phyloP scores from a whole-genome alignment of 2,329 filamentous ascomycete genomes.

The Grosmannia clavigera region DNA sequence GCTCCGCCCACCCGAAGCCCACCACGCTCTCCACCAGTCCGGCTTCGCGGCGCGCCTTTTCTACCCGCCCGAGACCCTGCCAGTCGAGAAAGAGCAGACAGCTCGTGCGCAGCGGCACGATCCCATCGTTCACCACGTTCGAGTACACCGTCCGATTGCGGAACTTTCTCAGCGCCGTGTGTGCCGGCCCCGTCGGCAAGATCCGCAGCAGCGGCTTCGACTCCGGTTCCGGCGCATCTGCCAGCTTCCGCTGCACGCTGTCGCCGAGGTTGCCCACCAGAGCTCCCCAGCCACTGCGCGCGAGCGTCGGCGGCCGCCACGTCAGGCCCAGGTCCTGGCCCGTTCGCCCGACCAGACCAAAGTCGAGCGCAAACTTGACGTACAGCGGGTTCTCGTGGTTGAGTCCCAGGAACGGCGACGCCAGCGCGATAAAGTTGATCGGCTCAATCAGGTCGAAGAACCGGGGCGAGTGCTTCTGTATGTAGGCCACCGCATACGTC shows the following conservation, averaged over 20 bases:
- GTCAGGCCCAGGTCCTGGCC: constrained; percentile 91
- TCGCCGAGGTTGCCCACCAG: constrained; percentile 71
- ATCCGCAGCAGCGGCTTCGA: constrained; percentile 84
- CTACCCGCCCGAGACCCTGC: constrained; percentile 84
- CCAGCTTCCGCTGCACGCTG: constrained; percentile 45
- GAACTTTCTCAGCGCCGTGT: constrained; percentile 76
- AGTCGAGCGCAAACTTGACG: constrained; percentile 91
- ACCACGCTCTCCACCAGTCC: constrained; percentile 87
- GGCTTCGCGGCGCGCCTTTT: constrained; percentile 86
- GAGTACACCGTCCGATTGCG: constrained; percentile 87
- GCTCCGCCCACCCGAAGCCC: constrained; percentile 87
- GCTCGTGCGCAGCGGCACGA: constrained; percentile 87
- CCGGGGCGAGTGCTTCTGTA: constrained; percentile 84
- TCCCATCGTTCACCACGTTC: constrained; percentile 95
- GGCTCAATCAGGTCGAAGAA: constrained; percentile 83
- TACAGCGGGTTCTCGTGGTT: constrained; percentile 98
- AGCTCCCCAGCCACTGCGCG: constrained; percentile 76
- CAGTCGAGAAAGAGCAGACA: constrained; percentile 95
- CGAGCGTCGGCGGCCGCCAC: constrained; percentile 80
- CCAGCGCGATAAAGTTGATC: constrained; percentile 80
- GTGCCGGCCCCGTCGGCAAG: constrained; percentile 80
- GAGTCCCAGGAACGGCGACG: constrained; percentile 76
- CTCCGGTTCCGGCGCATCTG: constrained; percentile 54
- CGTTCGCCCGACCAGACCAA: constrained; percentile 89
- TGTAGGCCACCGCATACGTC: constrained; percentile 90